phyloP scores from a whole-genome alignment of 495 filamentous ascomycete species.

The Penicillium desertorum region DNA sequence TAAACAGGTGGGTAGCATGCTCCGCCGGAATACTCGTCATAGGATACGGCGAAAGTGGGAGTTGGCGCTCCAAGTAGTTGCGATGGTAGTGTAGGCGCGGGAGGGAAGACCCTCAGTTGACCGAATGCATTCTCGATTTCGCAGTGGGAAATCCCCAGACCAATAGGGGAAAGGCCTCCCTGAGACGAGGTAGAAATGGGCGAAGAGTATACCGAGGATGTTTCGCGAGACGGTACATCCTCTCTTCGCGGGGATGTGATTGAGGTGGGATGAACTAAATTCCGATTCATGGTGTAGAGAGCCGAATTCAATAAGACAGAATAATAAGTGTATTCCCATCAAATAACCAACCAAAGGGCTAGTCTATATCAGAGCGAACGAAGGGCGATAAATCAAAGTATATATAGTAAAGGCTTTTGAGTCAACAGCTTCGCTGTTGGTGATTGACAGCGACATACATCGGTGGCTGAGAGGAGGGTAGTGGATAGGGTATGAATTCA shows the following conservation, averaged over 20 bases:
- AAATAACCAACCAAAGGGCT: constrained; percentile 13
- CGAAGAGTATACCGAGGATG: constrained; percentile 22
- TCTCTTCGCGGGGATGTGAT: constrained; percentile 12
- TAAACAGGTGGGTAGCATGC: constrained; percentile 19
- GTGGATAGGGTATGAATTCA: constrained; percentile 27
- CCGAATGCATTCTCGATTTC: constrained; percentile 21
- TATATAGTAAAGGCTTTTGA: constrained; percentile 25
- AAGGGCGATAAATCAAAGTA: constrained; percentile 19
- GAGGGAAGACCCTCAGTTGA: constrained; percentile 20
- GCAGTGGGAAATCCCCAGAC: constrained; percentile 39
- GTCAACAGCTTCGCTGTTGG: constrained; percentile 29
- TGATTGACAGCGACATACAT: constrained; percentile 27
- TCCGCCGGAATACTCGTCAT: constrained; percentile 20
- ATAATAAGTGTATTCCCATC: constrained; percentile 6
- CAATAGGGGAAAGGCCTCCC: constrained; percentile 16
- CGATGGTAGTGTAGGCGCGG: constrained; percentile 21
- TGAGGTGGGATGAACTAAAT: constrained; percentile 10
- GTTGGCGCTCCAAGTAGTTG: constrained; percentile 19
- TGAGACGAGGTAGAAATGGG: constrained; percentile 21
- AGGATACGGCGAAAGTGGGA: constrained; percentile 19
- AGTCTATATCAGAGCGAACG: constrained; percentile 15
- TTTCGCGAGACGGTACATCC: constrained; percentile 23
- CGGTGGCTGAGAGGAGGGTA: constrained; percentile 33
- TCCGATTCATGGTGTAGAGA: constrained; percentile 19
- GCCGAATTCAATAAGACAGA: neutral